Conservation (phyloP, 768 basidiomycete species). For the Solioccasus polychromus region DNA sequence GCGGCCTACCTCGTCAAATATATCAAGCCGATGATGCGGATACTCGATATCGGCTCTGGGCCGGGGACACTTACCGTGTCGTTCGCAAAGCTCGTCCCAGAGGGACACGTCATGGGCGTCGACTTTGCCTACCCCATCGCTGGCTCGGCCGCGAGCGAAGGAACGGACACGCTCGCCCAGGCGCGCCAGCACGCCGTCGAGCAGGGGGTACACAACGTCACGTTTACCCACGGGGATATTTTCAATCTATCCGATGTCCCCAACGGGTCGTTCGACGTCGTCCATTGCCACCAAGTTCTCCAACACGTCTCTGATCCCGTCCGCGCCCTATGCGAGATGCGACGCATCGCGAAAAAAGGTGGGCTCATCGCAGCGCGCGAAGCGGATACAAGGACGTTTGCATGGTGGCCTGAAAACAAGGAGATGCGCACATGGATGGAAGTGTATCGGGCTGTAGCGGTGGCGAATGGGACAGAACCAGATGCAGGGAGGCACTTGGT, state of each 20-base stretch:
- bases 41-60: slow-evolving; percentile 53
- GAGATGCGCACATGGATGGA: slow-evolving; percentile 28
- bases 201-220: slow-evolving; percentile 35
- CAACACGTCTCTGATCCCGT: slow-evolving; percentile 45
- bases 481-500: slow-evolving; percentile 38
- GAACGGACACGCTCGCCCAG: slow-evolving; percentile 31
- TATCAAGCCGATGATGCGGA: slow-evolving; percentile 35
- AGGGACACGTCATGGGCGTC: slow-evolving; percentile 43
- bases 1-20: slow-evolving; percentile 39
- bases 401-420: slow-evolving; percentile 36
- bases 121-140: too few species aligned
- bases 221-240: slow-evolving; percentile 40
- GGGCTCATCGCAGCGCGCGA: slow-evolving; percentile 48
- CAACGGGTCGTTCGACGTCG: slow-evolving; percentile 42
- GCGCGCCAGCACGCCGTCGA: slow-evolving; percentile 31
- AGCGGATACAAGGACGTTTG: slow-evolving; percentile 33
- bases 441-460: slow-evolving; percentile 18
- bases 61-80: slow-evolving; percentile 49
- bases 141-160: slow-evolving; percentile 15
- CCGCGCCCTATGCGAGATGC: slow-evolving; percentile 43
- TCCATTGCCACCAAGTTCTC: slow-evolving; percentile 49
- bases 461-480: slow-evolving; percentile 37
- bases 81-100: slow-evolving; percentile 38
- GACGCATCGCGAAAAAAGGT: slow-evolving; percentile 42
- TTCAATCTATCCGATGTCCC: slow-evolving; percentile 37